Evolutionary conservation across 371 early-diverging fungal species (phyloP), one percentile per base, ranked within the genome.

Genomic region (Paraphysoderma sedebokerense): DNA sequence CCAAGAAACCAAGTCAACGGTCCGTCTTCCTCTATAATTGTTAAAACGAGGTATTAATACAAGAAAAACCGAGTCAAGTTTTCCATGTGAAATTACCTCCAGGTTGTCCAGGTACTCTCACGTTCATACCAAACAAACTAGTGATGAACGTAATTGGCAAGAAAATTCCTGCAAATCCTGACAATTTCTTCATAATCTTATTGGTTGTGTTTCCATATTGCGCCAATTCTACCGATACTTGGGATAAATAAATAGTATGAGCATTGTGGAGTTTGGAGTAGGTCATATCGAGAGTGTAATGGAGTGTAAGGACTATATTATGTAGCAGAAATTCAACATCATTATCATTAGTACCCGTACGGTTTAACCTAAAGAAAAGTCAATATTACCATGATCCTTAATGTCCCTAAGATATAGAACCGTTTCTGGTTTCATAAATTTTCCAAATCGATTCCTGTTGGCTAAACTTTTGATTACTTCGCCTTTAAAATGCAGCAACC

Each of bases 111-210:
- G 60, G 60, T 24, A 60, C 58, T 19, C 50, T 54, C 32, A 60
- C 55, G 50, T 70, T 70, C 69, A 66, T 68, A n/a, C 69, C 69
- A 49, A 56, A 68, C 24, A 63, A 39, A 0, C 71, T 69, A 7
- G 65, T 57, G 19, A 70, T 53, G 48, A 68, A 57, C 35, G 61
- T 68, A 17, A 70, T 53, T 12, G 71, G 71, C 45, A 70, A 47
- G 37, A 70, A 68, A 17, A 68, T 38, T 0, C 55, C 55, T 0
- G 55, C 58, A 22, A 60, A 45, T 35, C 57, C 48, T 0, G 58
- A 52, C 46, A 58, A 47, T 34, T 52, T 49, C 34, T 51, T 58
- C 6, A 55, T 55, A 36, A 55, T 48, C 50, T 51, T 47, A 38
- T 60, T 60, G 30, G 54, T 60, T 24, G 20, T 24, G 6, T 50